These are phyloP conservation scores for Astragalus membranaceus DNA, from an alignment of 306 rosid genomes.

Conservation along the genomic window DNA sequence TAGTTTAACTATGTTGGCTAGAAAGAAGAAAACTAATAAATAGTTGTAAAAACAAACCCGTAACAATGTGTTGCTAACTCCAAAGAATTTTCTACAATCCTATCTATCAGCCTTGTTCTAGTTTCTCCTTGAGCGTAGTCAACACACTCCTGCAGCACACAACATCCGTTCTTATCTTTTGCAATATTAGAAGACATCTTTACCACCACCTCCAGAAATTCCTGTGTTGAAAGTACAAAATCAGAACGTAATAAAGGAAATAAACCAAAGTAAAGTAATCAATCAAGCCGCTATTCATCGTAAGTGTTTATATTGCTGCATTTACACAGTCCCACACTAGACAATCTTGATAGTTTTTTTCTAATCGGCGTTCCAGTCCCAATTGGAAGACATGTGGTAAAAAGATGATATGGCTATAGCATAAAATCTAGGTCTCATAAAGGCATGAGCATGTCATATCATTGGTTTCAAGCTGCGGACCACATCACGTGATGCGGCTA, in stretches of 20 bases:
- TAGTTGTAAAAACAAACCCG: conserved; percentile 40
- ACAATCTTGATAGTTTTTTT: too few species aligned
- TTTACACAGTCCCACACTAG: too few species aligned
- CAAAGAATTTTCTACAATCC: conserved; percentile 20
- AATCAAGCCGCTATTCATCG: not conserved
- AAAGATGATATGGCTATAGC: too few species aligned
- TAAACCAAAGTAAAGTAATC: not conserved
- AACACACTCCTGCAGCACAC: conserved; percentile 50
- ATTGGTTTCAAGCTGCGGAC: too few species aligned
- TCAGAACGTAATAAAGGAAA: conserved; percentile 26
- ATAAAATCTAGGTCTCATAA: too few species aligned
- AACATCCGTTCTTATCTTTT: conserved; percentile 53
- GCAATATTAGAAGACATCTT: conserved; percentile 33
- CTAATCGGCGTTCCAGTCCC: too few species aligned
- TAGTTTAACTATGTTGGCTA: not conserved
- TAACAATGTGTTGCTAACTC: conserved; percentile 39
- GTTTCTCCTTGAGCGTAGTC: conserved; percentile 30
- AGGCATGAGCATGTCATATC: too few species aligned
- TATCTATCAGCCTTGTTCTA: conserved; percentile 24
- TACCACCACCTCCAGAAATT: conserved; percentile 36
- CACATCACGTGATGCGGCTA: too few species aligned
- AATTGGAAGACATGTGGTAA: too few species aligned
- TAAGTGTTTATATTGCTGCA: too few species aligned
- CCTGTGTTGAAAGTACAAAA: conserved; percentile 29
- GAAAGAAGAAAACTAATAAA: not conserved